Evolutionary conservation across 768 basidiomycete species (phyloP).

Genomic region (Lactarius vividus): DNA sequence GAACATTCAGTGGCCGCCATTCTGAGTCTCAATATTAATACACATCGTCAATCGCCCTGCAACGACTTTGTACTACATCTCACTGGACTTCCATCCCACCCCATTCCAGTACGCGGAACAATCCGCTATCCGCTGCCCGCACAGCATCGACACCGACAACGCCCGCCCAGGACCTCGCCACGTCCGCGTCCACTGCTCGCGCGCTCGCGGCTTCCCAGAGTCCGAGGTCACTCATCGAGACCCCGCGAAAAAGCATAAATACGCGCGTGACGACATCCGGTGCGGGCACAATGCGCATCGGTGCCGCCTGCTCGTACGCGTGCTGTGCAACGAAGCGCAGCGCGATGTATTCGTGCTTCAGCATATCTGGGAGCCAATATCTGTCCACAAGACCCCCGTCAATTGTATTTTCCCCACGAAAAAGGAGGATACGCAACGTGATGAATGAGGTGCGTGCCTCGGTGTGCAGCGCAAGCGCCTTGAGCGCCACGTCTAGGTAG

Average conservation of each 20-base stretch:
- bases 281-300: slow-evolving; percentile 31
- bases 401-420: neutral
- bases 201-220: slow-evolving; percentile 34
- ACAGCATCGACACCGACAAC: slow-evolving; percentile 39
- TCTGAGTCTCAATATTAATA: neutral
- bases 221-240: slow-evolving; percentile 30
- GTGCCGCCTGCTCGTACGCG: slow-evolving; percentile 38
- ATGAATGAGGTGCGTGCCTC: slow-evolving; percentile 48
- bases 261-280: slow-evolving; percentile 46
- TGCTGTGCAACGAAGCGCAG: slow-evolving; percentile 47
- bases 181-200: slow-evolving; percentile 28
- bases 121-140: slow-evolving; percentile 30
- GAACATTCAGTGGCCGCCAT: neutral
- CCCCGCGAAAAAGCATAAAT: slow-evolving; percentile 48
- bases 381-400: neutral
- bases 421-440: slow-evolving; percentile 34
- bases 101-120: slow-evolving; percentile 48
- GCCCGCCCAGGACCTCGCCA: slow-evolving; percentile 32
- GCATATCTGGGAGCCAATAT: slow-evolving; percentile 46
- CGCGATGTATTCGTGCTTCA: slow-evolving; percentile 41
- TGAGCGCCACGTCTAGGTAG: slow-evolving; percentile 39
- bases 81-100: slow-evolving; percentile 33
- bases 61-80: neutral
- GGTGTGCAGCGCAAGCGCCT: slow-evolving; percentile 39
- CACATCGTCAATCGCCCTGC: no score